These are phyloP conservation scores for Endocarpon pusillum DNA, from an alignment of 495 filamentous ascomycete genomes.

Conservation along the genomic window DNA sequence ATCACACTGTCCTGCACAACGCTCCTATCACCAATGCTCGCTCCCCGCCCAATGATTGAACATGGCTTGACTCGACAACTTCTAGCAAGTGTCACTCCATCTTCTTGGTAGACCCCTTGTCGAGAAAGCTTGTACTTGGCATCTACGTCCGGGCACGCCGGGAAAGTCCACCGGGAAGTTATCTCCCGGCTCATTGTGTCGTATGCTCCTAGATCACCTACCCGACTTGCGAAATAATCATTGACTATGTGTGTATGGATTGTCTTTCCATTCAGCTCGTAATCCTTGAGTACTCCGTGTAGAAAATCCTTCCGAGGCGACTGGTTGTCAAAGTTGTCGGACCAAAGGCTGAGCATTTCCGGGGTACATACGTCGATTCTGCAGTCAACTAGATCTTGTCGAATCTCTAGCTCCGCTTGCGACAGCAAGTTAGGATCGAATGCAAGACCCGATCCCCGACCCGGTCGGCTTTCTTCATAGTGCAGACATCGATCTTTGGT, in stretches of 20 bases:
- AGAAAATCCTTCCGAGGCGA: constrained; percentile 75
- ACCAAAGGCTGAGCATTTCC: constrained; percentile 86
- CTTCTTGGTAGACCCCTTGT: constrained; percentile 51
- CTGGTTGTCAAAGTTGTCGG: constrained; percentile 94
- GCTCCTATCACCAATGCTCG: constrained; percentile 55
- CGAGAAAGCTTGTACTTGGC: constrained; percentile 56
- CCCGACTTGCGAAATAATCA: constrained; percentile 63
- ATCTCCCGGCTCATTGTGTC: constrained; percentile 81
- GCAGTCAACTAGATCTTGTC: constrained; percentile 82
- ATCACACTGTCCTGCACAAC: constrained; percentile 56
- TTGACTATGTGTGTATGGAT: constrained; percentile 80
- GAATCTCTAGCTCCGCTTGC: constrained; percentile 56
- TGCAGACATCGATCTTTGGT: constrained; percentile 69
- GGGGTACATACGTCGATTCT: constrained; percentile 96
- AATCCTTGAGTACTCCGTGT: constrained; percentile 84
- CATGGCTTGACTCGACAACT: constrained; percentile 46
- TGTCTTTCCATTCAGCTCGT: constrained; percentile 88
- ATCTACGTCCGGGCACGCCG: constrained; percentile 74
- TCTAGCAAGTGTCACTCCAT: constrained; percentile 53
- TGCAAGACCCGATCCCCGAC: constrained; percentile 35
- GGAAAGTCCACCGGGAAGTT: constrained; percentile 78
- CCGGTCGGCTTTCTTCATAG: constrained; percentile 61
- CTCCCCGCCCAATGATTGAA: constrained; percentile 58
- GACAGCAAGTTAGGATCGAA: constrained; percentile 59
- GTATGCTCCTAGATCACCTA: constrained; percentile 72